Conservation (phyloP, 345 rosid genomes). For the Geranium rotundifolium region DNA sequence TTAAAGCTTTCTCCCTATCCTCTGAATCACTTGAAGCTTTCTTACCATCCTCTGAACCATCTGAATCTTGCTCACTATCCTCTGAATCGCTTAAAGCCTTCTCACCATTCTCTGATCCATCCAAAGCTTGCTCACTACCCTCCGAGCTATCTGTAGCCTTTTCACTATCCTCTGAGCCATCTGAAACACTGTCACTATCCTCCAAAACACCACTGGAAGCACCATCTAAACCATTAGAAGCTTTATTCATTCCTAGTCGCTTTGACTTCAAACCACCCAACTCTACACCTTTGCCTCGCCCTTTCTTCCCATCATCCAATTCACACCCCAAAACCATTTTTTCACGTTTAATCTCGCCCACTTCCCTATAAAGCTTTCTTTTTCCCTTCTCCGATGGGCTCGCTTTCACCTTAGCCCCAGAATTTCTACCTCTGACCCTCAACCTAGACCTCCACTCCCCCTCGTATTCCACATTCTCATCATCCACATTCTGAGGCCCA, state of each 20-base stretch:
- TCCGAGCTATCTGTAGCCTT: slow-evolving; percentile 9
- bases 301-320: slow-evolving; percentile 12
- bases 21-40: slow-evolving; percentile 10
- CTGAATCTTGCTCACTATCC: slow-evolving; percentile 21
- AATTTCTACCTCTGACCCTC: slow-evolving; percentile 38
- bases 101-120: slow-evolving; percentile 16
- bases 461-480: slow-evolving; percentile 14
- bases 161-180: slow-evolving; percentile 17
- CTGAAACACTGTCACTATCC: slow-evolving; percentile 21
- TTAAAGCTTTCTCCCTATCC: slow-evolving; percentile 21
- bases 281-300: slow-evolving; percentile 8
- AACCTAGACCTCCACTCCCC: slow-evolving; percentile 61
- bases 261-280: slow-evolving; percentile 11
- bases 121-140: slow-evolving; percentile 21
- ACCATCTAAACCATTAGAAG: background rate
- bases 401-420: slow-evolving; percentile 12
- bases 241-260: slow-evolving; percentile 17
- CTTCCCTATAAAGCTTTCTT: slow-evolving; percentile 47
- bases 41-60: slow-evolving; percentile 18
- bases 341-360: slow-evolving; percentile 10
- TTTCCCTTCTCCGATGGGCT: slow-evolving; percentile 18
- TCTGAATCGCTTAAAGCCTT: slow-evolving; percentile 9
- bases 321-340: slow-evolving; percentile 13
- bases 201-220: slow-evolving; percentile 4
- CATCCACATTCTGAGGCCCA: slow-evolving; percentile 12